Base-by-base conservation (phyloP, 2,329 filamentous ascomycete species). In the Aspergillus bombycis region DNA sequence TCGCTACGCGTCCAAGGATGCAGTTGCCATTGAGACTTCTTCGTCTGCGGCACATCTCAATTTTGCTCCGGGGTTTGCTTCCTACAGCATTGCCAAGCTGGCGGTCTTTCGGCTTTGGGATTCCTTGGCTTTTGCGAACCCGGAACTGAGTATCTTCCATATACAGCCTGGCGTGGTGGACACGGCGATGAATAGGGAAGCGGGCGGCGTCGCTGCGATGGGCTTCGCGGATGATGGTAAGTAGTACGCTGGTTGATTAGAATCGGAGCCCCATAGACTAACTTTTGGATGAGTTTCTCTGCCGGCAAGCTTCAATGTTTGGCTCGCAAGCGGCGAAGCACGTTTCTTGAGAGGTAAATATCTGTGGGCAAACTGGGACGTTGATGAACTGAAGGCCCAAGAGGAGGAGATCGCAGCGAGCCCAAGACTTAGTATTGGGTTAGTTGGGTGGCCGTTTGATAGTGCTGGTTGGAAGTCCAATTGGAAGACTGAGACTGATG, bases 361-460 rank as follows among this genome's bases (percentile, higher is more conserved):
- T 63, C 63, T 80, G 19, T 78, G 72, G 69, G 69, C 72, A 2
- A 69, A 74, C 43, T 80, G 78, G 78, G 79, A 81, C 67, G 76
- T 81, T 9, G 73, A 77, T 55, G 79, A 81, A 63, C 62, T 79
- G 50, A 73, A 70, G 55, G 61, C 41, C 46, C 63, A 58, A 32
- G 62, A 59, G 43, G 59, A 67, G 8, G 67, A 68, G 41, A 72
- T 71, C 63, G 53, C 19, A 4, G 45, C 21, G 23, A 28, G 23
- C 19, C 1, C 21, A 3, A 23, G 3, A 16, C 14, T 48, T 19
- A 48, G 45, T 28, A 28, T 48, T 5, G 45, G 45, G 6, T 6
- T 48, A 6, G 45, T 48, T 48, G 45, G 45, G 23, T 48, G 45
- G 45, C 45, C 45, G 6, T 48, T 48, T 48, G 21, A 19, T 12